phyloP scores from a whole-genome alignment of 257 asterid genomes.

The Solanum habrochaites region DNA sequence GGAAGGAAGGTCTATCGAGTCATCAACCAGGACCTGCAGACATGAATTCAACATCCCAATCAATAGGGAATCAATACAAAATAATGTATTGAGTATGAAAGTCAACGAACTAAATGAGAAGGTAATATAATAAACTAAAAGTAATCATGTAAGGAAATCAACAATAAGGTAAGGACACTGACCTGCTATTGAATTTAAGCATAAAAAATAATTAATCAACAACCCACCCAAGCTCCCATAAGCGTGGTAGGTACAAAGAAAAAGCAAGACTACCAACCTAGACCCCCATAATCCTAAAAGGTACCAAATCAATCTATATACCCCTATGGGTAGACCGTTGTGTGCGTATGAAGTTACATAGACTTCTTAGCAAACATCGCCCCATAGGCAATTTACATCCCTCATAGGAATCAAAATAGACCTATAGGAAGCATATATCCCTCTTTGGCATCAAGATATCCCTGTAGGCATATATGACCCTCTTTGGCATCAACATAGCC shows the following conservation, averaged over 20 bases:
- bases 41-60: neutral
- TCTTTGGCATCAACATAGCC: neutral
- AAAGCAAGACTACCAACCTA: neutral
- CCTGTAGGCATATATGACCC: neutral
- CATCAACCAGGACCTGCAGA: neutral
- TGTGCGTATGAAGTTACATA: neutral
- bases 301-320: neutral
- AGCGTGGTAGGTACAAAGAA: neutral
- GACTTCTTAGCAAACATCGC: neutral
- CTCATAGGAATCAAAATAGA: too few species aligned
- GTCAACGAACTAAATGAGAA: neutral
- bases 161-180: neutral
- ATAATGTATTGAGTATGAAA: neutral
- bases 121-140: neutral
- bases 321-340: neutral
- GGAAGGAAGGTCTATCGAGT: neutral
- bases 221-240: neutral
- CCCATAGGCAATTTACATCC: neutral
- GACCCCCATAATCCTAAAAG: neutral
- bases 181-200: neutral
- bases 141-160: neutral
- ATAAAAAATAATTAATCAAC: neutral
- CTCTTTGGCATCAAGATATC: neutral
- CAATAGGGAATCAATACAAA: neutral
- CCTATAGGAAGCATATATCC: neutral